Conservation (phyloP, 139 green algal genomes). For the Mesostigma viride region DNA sequence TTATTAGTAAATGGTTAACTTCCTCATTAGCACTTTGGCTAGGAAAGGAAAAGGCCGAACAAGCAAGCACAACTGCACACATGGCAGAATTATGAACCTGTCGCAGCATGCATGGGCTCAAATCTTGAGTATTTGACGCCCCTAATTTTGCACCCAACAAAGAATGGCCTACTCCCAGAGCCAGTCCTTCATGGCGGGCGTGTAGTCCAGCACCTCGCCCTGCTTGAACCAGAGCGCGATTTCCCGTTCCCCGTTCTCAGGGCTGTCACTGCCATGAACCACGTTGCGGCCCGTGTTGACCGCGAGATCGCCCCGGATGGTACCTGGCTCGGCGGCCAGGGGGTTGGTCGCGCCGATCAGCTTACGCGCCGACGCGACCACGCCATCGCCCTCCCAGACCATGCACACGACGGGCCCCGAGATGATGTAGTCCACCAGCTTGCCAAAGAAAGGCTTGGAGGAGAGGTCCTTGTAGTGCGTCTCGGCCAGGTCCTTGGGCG, state of each 20-base stretch:
- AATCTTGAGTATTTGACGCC: no score
- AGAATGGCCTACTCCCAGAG: constrained; percentile 29
- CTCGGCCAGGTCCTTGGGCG: constrained; percentile 38
- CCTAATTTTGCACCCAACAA: no score
- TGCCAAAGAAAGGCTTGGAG: constrained; percentile 76
- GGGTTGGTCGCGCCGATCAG: constrained; percentile 90
- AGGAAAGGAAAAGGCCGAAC: no score
- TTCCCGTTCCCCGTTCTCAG: constrained; percentile 85
- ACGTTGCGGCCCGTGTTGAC: constrained; percentile 81
- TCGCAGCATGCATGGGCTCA: no score
- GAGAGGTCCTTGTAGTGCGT: constrained; percentile 86
- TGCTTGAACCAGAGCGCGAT: constrained; percentile 73
- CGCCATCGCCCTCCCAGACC: constrained; percentile 81
- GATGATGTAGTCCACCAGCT: constrained; percentile 86
- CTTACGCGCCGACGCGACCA: constrained; percentile 83
- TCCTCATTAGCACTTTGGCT: no score
- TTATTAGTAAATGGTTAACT: no score
- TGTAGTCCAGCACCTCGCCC: constrained; percentile 52
- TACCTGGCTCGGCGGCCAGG: constrained; percentile 76
- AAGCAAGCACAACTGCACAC: no score
- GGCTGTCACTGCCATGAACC: constrained; percentile 79
- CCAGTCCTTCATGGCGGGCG: constrained; percentile 22
- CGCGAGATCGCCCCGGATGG: constrained; percentile 73
- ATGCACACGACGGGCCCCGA: constrained; percentile 88
- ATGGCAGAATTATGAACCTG: no score